phyloP scores from a whole-genome alignment of 352 stramenopile genomes.

The Pythium pectinolyticum region DNA sequence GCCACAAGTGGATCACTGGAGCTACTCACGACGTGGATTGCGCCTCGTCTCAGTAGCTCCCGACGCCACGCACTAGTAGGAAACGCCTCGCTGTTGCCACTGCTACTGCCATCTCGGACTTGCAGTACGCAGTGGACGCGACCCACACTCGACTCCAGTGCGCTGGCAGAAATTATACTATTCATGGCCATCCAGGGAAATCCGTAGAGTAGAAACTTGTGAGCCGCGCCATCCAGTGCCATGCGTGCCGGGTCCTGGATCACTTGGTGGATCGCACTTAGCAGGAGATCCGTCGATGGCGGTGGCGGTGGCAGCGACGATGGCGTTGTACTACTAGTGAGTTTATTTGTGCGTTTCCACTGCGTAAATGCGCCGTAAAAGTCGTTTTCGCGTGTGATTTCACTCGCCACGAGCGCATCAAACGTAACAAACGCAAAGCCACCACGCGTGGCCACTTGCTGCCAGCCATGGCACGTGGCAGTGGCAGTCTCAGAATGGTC shows the following conservation, averaged over 20 bases:
- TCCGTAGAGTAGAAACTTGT: conserved; percentile 46
- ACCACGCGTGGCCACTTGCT: background rate
- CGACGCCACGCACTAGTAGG: background rate
- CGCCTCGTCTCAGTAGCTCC: conserved; percentile 10
- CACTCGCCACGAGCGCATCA: conserved; percentile 21
- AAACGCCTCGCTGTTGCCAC: too few relatives aligned
- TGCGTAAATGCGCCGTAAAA: conserved; percentile 27
- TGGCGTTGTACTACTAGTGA: too few relatives aligned
- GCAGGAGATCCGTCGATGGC: conserved; percentile 27
- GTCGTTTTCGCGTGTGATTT: conserved; percentile 29
- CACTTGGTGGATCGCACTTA: conserved; percentile 23
- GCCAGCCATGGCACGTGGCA: background rate
- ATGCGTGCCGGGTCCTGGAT: conserved; percentile 17
- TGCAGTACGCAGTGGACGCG: conserved; percentile 18
- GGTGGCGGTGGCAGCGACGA: conserved; percentile 24
- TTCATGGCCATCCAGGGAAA: conserved; percentile 41
- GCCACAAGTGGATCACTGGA: background rate
- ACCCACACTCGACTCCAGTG: conserved; percentile 37
- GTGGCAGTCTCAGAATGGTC: conserved; percentile 23
- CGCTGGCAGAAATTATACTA: too few relatives aligned
- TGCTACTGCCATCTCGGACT: too few relatives aligned
- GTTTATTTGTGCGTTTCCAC: conserved; percentile 36
- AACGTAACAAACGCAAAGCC: conserved; percentile 19
- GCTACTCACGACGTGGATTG: background rate
- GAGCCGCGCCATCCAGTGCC: conserved; percentile 3